Percentiles rank a stretch among this genome's conserved stretches.
Conservation (phyloP, 768 basidiomycete genomes). For the Scleroderma bovista region DNA sequence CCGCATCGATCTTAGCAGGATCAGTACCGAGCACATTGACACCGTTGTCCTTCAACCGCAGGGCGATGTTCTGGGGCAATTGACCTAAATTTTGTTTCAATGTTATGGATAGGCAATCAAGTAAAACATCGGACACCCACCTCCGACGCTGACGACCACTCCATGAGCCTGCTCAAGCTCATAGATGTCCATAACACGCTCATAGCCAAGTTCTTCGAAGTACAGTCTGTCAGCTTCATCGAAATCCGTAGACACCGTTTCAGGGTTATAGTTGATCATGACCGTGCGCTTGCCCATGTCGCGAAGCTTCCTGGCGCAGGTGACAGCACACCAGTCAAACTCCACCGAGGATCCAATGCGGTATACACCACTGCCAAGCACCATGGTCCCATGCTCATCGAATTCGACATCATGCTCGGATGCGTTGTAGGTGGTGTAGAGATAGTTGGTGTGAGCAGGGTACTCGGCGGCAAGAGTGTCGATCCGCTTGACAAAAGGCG, state of each 20-base stretch:
- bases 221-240: constrained; percentile 99
- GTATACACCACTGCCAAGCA: constrained; percentile 96
- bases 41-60: constrained; percentile 84
- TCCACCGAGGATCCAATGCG: constrained; percentile 98
- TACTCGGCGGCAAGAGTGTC: constrained; percentile 98
- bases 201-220: constrained; percentile 97
- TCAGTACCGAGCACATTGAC: constrained; percentile 96
- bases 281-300: constrained; percentile 92
- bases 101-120: background rate
- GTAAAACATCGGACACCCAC: constrained; percentile 38
- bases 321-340: constrained; percentile 99
- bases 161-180: constrained; percentile 91
- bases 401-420: constrained; percentile 94
- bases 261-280: constrained; percentile 99
- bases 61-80: constrained; percentile 97
- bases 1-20: constrained; percentile 90
- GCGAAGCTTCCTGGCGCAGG: constrained; percentile 88
- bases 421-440: constrained; percentile 99
- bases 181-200: constrained; percentile 99
- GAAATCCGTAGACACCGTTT: constrained; percentile 98
- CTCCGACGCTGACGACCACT: constrained; percentile 95
- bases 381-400: constrained; percentile 98
- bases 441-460: constrained; percentile 98
- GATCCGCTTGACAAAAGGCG: constrained; percentile 98
- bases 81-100: constrained; percentile 52